phyloP scores from a whole-genome alignment of 768 basidiomycete species.

The Rossbeevera mucosa region DNA sequence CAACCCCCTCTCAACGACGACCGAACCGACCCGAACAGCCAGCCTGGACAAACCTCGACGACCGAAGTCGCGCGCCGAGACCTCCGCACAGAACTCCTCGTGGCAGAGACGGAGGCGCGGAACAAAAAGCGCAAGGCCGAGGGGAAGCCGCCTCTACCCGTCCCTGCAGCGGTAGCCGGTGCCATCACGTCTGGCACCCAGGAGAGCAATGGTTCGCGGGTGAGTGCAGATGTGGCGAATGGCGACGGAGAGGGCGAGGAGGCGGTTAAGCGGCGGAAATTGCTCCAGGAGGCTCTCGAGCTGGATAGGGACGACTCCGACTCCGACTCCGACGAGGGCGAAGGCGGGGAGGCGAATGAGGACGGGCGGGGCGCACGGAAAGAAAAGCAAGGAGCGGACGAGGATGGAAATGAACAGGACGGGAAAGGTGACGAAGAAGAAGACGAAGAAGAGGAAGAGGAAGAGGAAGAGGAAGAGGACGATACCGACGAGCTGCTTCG shows the following conservation, averaged over 20 bases:
- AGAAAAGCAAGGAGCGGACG: slow-evolving; percentile 46
- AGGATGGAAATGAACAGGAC: slow-evolving; percentile 68
- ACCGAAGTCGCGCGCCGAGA: slow-evolving; percentile 76
- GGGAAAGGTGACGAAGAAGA: slow-evolving; percentile 34
- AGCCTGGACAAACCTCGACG: slow-evolving; percentile 84
- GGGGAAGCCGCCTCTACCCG: slow-evolving; percentile 46
- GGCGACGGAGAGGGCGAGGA: slow-evolving; percentile 60
- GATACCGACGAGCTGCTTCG: slow-evolving; percentile 88
- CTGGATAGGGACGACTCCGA: slow-evolving; percentile 89
- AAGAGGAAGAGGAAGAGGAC: slow-evolving; percentile 62
- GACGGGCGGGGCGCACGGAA: slow-evolving; percentile 47
- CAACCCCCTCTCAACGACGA: background rate
- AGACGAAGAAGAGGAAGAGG: slow-evolving; percentile 53
- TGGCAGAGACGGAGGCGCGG: slow-evolving; percentile 81
- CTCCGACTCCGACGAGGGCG: slow-evolving; percentile 62
- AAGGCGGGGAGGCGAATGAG: slow-evolving; percentile 32
- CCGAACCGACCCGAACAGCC: slow-evolving; percentile 37
- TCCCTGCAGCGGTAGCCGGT: slow-evolving; percentile 22
- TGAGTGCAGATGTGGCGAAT: slow-evolving; percentile 4
- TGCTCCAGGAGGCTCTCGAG: slow-evolving; percentile 81
- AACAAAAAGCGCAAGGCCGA: slow-evolving; percentile 93
- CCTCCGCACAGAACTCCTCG: slow-evolving; percentile 74
- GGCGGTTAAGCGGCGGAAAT: slow-evolving; percentile 75
- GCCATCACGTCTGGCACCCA: background rate
- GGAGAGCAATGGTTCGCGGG: background rate